Conservation (phyloP, 768 basidiomycete species). For the Russula brevipes region DNA sequence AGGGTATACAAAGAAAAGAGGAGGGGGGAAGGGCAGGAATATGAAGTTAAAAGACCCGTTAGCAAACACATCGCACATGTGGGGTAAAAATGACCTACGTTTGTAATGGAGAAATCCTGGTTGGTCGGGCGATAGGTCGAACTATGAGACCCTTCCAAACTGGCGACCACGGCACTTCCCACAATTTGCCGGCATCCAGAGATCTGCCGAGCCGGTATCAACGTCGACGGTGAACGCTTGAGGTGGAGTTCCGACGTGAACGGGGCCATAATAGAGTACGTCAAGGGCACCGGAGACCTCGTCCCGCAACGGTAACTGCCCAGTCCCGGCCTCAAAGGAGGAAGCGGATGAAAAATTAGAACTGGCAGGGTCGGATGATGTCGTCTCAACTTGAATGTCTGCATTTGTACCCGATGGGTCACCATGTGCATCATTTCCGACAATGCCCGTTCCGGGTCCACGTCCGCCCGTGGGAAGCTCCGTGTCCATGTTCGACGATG, state of each 20-base stretch:
- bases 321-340: not conserved
- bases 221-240: constrained; percentile 54
- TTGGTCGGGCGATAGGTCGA: constrained; percentile 37
- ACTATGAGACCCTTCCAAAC: constrained; percentile 39
- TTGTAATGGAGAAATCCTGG: constrained; percentile 37
- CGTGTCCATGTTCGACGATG: not conserved
- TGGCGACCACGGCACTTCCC: constrained; percentile 35
- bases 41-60: not conserved
- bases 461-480: not conserved
- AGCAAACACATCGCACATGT: not conserved
- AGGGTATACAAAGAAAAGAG: not conserved
- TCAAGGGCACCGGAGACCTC: constrained; percentile 38
- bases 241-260: constrained; percentile 50
- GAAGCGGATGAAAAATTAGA: constrained; percentile 22
- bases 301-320: constrained; percentile 35
- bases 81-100: constrained; percentile 36
- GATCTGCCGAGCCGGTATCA: constrained; percentile 65
- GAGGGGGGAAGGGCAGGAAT: not conserved
- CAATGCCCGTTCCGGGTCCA: not conserved
- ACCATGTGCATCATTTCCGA: constrained; percentile 2
- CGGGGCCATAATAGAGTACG: constrained; percentile 44
- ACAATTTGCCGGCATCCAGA: constrained; percentile 51
- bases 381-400: constrained; percentile 1
- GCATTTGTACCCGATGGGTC: constrained; percentile 8
- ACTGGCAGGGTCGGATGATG: constrained; percentile 23